Evolutionary conservation across 495 filamentous ascomycete species (phyloP), one percentile per base, ranked within the genome.

Genomic region (Schizothecium vesticola): DNA sequence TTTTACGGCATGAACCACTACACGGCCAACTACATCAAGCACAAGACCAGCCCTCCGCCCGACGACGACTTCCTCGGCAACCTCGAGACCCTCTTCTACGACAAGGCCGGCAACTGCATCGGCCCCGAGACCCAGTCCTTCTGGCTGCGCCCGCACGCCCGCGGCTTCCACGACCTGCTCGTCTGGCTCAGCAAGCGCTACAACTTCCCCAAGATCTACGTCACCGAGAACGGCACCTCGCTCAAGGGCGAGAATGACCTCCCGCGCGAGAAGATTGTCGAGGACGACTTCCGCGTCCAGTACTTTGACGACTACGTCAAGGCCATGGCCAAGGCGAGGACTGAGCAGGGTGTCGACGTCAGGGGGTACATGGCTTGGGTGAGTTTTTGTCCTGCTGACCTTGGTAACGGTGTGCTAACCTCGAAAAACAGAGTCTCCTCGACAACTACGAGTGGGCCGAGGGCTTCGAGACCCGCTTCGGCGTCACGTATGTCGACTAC

Each of bases 1-100:
- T 92, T 92, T 77, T 92, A 92, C 78, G 90, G 90, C 70, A 91
- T 92, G 90, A 92, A 92, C 82, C 90, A 92, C 81, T 92, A 93
- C 83, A 92, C 90, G 65, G 88, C 90, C 72, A 90, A 92, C 84
- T 93, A 89, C 81, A 88, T 93, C 80, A 88, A 87, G 75, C 88
- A 91, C 79, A 87, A 88, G 77, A 83, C 82, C 5, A 81, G 81
- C 12, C 79, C 82, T 55, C 75, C 81, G 31, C 76, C 90, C 3
- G 84, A 87, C 26, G 83, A 90, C 61, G 91, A 93, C 78, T 87
- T 88, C 79, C 81, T 85, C 3, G 91, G 91, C 58, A 89, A 92
- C 77, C 80, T 93, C 55, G 86, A 91, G 73, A 84, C 87, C 13
- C 85, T 89, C 25, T 84, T 88, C 64, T 83, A 87, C 72, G 85